Conservation (phyloP, 2,329 filamentous ascomycete genomes). For the Fusarium concolor region DNA sequence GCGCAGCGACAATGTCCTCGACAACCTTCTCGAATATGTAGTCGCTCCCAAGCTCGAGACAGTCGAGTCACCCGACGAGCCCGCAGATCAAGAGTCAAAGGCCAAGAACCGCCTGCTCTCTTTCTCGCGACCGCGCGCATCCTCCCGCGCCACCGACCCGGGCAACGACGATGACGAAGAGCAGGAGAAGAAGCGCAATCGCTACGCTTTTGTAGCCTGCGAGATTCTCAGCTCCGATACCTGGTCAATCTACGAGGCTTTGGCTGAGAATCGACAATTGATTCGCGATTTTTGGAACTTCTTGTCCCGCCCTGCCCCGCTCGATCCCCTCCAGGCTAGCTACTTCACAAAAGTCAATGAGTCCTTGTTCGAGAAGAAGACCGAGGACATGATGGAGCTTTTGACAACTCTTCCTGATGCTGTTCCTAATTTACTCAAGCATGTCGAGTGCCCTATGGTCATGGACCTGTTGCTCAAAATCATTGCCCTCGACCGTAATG, state of each 20-base stretch:
- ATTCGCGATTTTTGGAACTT: slow-evolving; percentile 93
- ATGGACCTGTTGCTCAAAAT: slow-evolving; percentile 98
- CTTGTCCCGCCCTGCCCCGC: slow-evolving; percentile 81
- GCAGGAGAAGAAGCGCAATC: slow-evolving; percentile 88
- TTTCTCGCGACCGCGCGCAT: slow-evolving; percentile 65
- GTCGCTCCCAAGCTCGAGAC: slow-evolving; percentile 78
- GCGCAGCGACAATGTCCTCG: slow-evolving; percentile 85
- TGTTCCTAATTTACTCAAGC: slow-evolving; percentile 85
- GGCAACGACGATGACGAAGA: slow-evolving; percentile 73
- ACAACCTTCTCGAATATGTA: slow-evolving; percentile 90
- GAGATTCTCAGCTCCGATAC: slow-evolving; percentile 96
- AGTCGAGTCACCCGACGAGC: slow-evolving; percentile 63
- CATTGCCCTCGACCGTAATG: slow-evolving; percentile 92
- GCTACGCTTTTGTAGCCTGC: slow-evolving; percentile 92
- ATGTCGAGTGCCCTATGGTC: slow-evolving; percentile 97
- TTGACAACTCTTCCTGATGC: slow-evolving; percentile 86
- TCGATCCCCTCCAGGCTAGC: slow-evolving; percentile 93
- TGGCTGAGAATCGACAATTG: slow-evolving; percentile 85
- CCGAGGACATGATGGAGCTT: slow-evolving; percentile 93
- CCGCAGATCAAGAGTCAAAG: slow-evolving; percentile 64
- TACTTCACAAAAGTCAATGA: slow-evolving; percentile 99
- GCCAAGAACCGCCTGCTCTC: slow-evolving; percentile 57
- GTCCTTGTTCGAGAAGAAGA: slow-evolving; percentile 97
- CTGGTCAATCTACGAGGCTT: slow-evolving; percentile 93
- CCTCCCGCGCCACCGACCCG: slow-evolving; percentile 62